Percentiles rank a stretch among this genome's conserved stretches.
Evolutionary conservation across 768 basidiomycete species (phyloP).

Genomic region (Mycena maculata): DNA sequence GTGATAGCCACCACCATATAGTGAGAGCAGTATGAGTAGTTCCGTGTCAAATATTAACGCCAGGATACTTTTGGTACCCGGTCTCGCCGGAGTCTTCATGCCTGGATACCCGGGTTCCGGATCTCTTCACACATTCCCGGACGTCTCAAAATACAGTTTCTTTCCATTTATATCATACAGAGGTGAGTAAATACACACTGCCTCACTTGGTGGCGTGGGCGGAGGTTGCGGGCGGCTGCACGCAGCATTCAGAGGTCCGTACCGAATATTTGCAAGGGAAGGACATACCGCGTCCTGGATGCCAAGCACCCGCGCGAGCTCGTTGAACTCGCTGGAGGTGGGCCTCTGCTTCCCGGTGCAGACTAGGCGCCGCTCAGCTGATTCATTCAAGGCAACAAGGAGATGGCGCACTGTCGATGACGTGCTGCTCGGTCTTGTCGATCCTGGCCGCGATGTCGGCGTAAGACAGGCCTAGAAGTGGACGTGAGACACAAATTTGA

Average conservation of each 20-base stretch:
- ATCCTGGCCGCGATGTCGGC: conserved; percentile 59
- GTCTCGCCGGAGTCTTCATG: too few species aligned
- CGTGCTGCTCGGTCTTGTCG: conserved; percentile 56
- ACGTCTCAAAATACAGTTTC: conserved; percentile 13
- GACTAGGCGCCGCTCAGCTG: conserved; percentile 54
- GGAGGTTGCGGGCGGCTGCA: conserved; percentile 9
- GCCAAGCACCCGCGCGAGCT: conserved; percentile 56
- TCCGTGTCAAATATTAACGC: too few species aligned
- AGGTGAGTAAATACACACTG: neutral
- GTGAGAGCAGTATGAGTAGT: too few species aligned
- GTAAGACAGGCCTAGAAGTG: conserved; percentile 59
- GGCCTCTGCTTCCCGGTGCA: conserved; percentile 57
- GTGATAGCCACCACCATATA: too few species aligned
- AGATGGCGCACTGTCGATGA: conserved; percentile 63
- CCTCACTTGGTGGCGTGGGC: conserved; percentile 27
- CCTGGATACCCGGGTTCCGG: too few species aligned
- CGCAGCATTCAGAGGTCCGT: neutral
- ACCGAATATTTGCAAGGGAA: neutral
- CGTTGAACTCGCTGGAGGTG: conserved; percentile 60
- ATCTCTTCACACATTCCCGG: too few species aligned
- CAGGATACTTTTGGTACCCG: too few species aligned
- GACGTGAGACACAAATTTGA: neutral
- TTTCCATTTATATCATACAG: conserved; percentile 20
- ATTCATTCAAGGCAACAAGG: neutral
- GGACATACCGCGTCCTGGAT: conserved; percentile 51